A percentile compares a stretch with the other conserved stretches of the same genome.
Conservation (phyloP, 176 grass and related monocot species). For the Zizania latifolia region DNA sequence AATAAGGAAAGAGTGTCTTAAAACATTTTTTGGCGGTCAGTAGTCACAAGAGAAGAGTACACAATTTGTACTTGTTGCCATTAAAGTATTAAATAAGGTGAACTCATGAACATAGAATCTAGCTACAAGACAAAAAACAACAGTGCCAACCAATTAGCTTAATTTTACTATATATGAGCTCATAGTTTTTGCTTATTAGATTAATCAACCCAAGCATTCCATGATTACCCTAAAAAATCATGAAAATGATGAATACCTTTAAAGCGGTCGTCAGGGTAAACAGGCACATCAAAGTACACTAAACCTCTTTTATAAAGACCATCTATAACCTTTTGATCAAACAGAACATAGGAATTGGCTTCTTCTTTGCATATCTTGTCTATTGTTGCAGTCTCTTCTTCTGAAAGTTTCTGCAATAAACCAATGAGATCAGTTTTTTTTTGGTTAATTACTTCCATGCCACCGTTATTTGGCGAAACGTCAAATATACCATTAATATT, state of each 20-base stretch:
- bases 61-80: not conserved
- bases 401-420: conserved; percentile 79
- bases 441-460: too few relatives aligned
- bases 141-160: not conserved
- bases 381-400: conserved; percentile 93
- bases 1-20: not conserved
- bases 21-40: not conserved
- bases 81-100: conserved; percentile 13
- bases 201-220: too few relatives aligned
- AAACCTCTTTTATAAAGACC: too few relatives aligned
- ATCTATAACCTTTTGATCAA: conserved; percentile 81
- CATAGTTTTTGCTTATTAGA: too few relatives aligned
- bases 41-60: not conserved
- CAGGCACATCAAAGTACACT: too few relatives aligned
- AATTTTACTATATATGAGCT: not conserved
- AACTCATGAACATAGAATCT: conserved; percentile 1
- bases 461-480: too few relatives aligned
- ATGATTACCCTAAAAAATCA: too few relatives aligned
- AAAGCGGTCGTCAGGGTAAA: conserved; percentile 80
- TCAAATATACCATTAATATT: too few relatives aligned
- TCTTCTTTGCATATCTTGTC: conserved; percentile 99
- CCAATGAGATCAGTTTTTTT: conserved; percentile 49
- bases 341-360: conserved; percentile 90
- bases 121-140: conserved; percentile 16
- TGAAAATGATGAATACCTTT: conserved; percentile 63